Conservation (phyloP, 2,329 filamentous ascomycete genomes). For the Clonostachys sp. region DNA sequence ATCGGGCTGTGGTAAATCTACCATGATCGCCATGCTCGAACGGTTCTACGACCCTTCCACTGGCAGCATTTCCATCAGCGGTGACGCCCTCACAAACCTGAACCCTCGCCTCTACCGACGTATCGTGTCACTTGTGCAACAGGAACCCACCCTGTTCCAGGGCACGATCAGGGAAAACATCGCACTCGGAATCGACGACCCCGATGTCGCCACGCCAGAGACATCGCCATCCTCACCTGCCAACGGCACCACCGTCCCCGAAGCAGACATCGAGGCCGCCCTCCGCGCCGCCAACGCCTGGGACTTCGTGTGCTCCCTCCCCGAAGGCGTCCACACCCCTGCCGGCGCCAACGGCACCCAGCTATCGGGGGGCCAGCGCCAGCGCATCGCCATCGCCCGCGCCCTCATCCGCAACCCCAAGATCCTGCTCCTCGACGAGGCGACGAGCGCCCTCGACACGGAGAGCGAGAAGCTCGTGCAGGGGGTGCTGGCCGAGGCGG, state of each 20-base stretch:
- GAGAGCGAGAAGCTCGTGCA: constrained; percentile 58
- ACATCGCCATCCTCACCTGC: constrained; percentile 26
- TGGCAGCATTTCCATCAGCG: constrained; percentile 79
- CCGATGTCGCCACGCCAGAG: constrained; percentile 5
- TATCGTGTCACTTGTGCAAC: constrained; percentile 81
- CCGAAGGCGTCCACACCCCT: constrained; percentile 79
- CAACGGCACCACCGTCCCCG: constrained; percentile 55
- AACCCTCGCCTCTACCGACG: constrained; percentile 85
- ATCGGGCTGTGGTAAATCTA: constrained; percentile 90
- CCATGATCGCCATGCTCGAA: constrained; percentile 86
- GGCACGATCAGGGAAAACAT: constrained; percentile 91
- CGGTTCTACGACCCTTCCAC: constrained; percentile 88
- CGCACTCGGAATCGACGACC: constrained; percentile 55
- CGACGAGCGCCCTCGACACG: constrained; percentile 23
- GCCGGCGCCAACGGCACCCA: constrained; percentile 86
- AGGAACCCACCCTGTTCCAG: constrained; percentile 92
- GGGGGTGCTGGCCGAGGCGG: constrained; percentile 73
- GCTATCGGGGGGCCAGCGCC: constrained; percentile 87
- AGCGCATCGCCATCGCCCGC: constrained; percentile 88
- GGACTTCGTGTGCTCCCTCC: constrained; percentile 82
- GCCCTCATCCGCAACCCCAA: constrained; percentile 88
- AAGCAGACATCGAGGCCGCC: constrained; percentile 69
- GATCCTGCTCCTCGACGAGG: constrained; percentile 47
- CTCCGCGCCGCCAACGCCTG: constrained; percentile 77
- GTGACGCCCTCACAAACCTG: constrained; percentile 72